Conservation (phyloP, 2,329 filamentous ascomycete genomes). For the Colletotrichum gigasporum region DNA sequence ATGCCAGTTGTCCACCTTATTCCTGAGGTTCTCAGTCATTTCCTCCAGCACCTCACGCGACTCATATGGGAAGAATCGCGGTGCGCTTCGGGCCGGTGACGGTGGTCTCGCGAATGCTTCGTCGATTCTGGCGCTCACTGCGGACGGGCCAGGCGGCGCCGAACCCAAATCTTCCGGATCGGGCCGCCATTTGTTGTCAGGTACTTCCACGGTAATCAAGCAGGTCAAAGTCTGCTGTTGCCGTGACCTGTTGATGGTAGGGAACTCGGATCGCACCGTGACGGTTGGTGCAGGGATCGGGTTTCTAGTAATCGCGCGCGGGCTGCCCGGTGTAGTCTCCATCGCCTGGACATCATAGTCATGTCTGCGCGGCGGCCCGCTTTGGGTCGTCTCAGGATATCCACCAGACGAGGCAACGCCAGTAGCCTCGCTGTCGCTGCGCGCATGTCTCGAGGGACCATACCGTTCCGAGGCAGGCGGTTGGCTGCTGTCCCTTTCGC, state of each 20-base stretch:
- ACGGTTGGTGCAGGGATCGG: slow-evolving; percentile 91
- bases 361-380: slow-evolving; percentile 76
- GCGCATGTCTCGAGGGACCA: slow-evolving; percentile 64
- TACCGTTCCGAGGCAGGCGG: slow-evolving; percentile 55
- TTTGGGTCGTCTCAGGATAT: slow-evolving; percentile 80
- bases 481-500: slow-evolving; percentile 60
- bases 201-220: slow-evolving; percentile 91
- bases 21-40: slow-evolving; percentile 84
- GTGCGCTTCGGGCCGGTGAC: slow-evolving; percentile 66
- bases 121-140: slow-evolving; percentile 55
- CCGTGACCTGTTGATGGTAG: slow-evolving; percentile 88
- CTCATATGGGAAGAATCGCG: slow-evolving; percentile 77
- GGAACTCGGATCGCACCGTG: slow-evolving; percentile 96
- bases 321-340: slow-evolving; percentile 84
- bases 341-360: slow-evolving; percentile 97
- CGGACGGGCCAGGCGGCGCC: slow-evolving; percentile 53
- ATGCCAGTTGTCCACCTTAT: slow-evolving; percentile 98
- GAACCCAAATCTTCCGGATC: slow-evolving; percentile 81
- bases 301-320: slow-evolving; percentile 77
- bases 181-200: slow-evolving; percentile 89
- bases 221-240: slow-evolving; percentile 97
- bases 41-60: slow-evolving; percentile 81
- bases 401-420: slow-evolving; percentile 80
- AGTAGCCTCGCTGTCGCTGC: slow-evolving; percentile 83
- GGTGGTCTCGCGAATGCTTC: slow-evolving; percentile 65